phyloP scores from a whole-genome alignment of 768 basidiomycete genomes.

The Hericium alpestre region DNA sequence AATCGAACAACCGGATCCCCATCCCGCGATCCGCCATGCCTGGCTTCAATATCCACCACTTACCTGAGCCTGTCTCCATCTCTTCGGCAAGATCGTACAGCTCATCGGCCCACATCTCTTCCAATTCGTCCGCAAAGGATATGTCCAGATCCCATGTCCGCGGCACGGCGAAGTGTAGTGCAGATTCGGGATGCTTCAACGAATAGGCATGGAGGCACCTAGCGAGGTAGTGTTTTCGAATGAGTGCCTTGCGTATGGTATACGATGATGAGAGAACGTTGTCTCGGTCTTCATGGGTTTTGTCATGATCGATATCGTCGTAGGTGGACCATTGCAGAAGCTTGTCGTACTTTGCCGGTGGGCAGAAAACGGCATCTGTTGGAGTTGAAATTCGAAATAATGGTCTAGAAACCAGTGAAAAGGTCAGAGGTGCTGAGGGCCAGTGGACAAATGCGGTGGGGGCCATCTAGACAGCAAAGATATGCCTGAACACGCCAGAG shows the following conservation, averaged over 20 bases:
- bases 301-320: slow-evolving; percentile 73
- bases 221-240: slow-evolving; percentile 88
- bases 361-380: background rate
- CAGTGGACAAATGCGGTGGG: background rate
- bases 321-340: slow-evolving; percentile 82
- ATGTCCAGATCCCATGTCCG: slow-evolving; percentile 78
- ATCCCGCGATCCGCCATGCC: slow-evolving; percentile 95
- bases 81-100: slow-evolving; percentile 72
- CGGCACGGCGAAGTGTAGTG: slow-evolving; percentile 49
- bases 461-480: no score
- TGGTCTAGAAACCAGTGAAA: background rate
- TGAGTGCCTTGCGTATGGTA: slow-evolving; percentile 84
- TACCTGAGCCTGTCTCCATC: slow-evolving; percentile 31
- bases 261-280: slow-evolving; percentile 69
- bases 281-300: slow-evolving; percentile 41
- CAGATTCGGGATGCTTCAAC: slow-evolving; percentile 55
- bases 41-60: slow-evolving; percentile 95
- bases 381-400: background rate
- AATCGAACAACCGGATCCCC: slow-evolving; percentile 86
- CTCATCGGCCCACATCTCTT: slow-evolving; percentile 89
- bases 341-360: background rate
- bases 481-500: no score
- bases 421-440: background rate
- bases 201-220: slow-evolving; percentile 61
- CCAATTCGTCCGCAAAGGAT: slow-evolving; percentile 86